These are phyloP conservation scores for Talaromyces sp. DNA, from an alignment of 2,329 filamentous ascomycete genomes.

Conservation along the genomic window DNA sequence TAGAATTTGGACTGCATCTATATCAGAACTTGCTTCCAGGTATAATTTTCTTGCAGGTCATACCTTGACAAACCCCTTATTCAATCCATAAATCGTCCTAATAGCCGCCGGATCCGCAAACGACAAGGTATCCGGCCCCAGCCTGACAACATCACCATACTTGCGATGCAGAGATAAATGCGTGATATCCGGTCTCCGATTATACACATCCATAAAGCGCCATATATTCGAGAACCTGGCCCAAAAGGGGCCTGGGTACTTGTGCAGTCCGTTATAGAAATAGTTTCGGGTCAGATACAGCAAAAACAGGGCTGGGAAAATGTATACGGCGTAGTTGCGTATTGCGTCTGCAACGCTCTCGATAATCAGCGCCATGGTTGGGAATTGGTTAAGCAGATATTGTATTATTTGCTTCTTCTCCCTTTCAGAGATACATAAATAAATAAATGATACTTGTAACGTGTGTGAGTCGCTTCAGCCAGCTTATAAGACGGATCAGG, in stretches of 20 bases:
- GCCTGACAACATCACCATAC: constrained; percentile 6
- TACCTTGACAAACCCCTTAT: constrained; percentile 75
- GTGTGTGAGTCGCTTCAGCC: neutral
- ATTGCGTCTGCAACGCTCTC: neutral
- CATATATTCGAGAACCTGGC: neutral
- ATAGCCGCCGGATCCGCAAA: constrained; percentile 69
- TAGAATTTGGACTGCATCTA: constrained; percentile 61
- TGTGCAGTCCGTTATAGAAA: neutral
- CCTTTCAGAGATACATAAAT: neutral
- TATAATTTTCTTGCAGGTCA: neutral
- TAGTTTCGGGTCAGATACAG: neutral
- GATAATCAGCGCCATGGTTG: neutral
- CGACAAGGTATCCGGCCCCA: constrained; percentile 43
- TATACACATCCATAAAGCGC: neutral
- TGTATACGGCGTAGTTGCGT: neutral
- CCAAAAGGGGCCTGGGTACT: neutral
- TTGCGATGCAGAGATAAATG: constrained; percentile 5
- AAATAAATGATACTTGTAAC: neutral
- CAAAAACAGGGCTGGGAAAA: neutral
- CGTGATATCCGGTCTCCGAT: neutral
- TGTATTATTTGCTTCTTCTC: neutral
- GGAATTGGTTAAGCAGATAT: neutral
- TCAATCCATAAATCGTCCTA: constrained; percentile 75
- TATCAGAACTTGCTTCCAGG: neutral
- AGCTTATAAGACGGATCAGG: neutral